Percentiles rank a stretch among this genome's conserved stretches.
These are phyloP conservation scores for Phytophthora sansomeana DNA, from an alignment of 352 stramenopile genomes.

Conservation along the genomic window DNA sequence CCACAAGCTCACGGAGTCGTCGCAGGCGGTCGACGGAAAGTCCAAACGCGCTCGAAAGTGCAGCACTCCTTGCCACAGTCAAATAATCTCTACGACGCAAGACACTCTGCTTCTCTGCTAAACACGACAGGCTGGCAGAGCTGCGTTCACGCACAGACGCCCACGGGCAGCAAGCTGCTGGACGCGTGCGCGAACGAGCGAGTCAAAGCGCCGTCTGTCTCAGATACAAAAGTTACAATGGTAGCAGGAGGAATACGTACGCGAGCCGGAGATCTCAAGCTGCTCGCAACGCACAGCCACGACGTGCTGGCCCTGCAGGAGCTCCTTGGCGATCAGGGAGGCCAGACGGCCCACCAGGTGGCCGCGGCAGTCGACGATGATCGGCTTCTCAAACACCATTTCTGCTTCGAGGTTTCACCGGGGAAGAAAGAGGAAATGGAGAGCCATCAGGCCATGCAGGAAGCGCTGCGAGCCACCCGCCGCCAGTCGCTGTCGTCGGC, in stretches of 20 bases:
- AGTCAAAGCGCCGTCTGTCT: slow-evolving; percentile 10
- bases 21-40: slow-evolving; percentile 6
- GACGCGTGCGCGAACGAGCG: background rate
- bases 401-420: slow-evolving; percentile 57
- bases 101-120: slow-evolving; percentile 31
- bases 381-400: slow-evolving; percentile 95
- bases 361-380: slow-evolving; percentile 98
- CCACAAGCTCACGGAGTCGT: slow-evolving; percentile 13
- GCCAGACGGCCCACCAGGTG: slow-evolving; percentile 98
- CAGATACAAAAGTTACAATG: background rate
- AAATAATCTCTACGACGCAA: slow-evolving; percentile 34
- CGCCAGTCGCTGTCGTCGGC: slow-evolving; percentile 30
- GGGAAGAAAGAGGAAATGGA: slow-evolving; percentile 81
- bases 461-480: slow-evolving; percentile 13
- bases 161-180: slow-evolving; percentile 17
- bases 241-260: slow-evolving; percentile 59
- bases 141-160: slow-evolving; percentile 2
- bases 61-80: slow-evolving; percentile 34
- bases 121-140: slow-evolving; percentile 7
- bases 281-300: slow-evolving; percentile 98
- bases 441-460: background rate
- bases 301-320: slow-evolving; percentile 98
- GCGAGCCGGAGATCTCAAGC: slow-evolving; percentile 98
- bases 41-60: slow-evolving; percentile 23
- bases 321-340: slow-evolving; percentile 99